A percentile compares a stretch with the other conserved stretches of the same genome.
Conservation (phyloP, 306 rosid genomes). For the Styphnolobium japonicum region DNA sequence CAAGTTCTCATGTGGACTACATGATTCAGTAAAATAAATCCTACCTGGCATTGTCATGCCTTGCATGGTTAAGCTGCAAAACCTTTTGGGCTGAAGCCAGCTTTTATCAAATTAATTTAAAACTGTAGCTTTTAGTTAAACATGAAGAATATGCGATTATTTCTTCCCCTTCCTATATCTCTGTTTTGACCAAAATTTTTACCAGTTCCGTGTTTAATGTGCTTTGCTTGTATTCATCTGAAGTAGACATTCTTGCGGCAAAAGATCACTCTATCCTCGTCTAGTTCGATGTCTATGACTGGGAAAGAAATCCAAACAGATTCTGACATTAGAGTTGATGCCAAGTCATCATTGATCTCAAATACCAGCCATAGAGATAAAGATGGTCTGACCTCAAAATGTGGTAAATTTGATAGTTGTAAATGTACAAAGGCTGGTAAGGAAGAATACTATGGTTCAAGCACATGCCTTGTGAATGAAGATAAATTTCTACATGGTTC, state of each 20-base stretch:
- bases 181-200: neutral
- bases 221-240: constrained; percentile 29
- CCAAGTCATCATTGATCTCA: constrained; percentile 23
- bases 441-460: constrained; percentile 24
- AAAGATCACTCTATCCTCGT: constrained; percentile 63
- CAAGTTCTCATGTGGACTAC: neutral
- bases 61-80: neutral
- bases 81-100: neutral
- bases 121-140: neutral
- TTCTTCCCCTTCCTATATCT: neutral
- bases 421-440: constrained; percentile 18
- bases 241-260: constrained; percentile 80
- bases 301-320: constrained; percentile 37
- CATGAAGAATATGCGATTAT: neutral
- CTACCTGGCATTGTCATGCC: constrained; percentile 1
- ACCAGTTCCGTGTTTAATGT: neutral
- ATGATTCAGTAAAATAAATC: neutral
- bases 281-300: constrained; percentile 28
- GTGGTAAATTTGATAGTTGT: constrained; percentile 19
- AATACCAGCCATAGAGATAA: constrained; percentile 22
- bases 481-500: constrained; percentile 29
- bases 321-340: constrained; percentile 27
- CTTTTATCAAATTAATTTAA: constrained; percentile 4
- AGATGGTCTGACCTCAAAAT: constrained; percentile 13
- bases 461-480: constrained; percentile 7